Evolutionary conservation across 1,284 basidiomycete species (phyloP).

Genomic region (Trametes polyzona): DNA sequence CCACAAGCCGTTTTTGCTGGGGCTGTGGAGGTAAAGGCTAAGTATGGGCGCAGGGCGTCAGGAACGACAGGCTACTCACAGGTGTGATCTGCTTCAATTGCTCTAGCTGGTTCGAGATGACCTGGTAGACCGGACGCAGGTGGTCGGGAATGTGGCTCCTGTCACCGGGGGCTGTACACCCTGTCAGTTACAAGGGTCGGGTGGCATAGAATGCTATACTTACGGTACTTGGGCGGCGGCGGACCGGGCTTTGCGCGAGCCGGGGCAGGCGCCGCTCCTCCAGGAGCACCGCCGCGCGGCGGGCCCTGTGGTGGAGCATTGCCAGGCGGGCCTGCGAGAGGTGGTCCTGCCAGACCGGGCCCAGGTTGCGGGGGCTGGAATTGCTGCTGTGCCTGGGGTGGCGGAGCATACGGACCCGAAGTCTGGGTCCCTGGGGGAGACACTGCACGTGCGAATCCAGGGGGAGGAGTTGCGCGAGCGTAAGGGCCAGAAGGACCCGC

Average conservation of each 20-base stretch:
- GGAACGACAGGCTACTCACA: slow-evolving; percentile 47
- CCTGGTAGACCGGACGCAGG: slow-evolving; percentile 67
- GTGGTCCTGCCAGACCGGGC: slow-evolving; percentile 32
- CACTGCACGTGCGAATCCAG: slow-evolving; percentile 29
- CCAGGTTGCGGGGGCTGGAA: slow-evolving; percentile 32
- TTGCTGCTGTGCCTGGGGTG: slow-evolving; percentile 21
- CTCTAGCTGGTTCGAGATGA: slow-evolving; percentile 65
- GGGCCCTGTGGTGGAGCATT: slow-evolving; percentile 49
- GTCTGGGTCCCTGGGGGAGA: slow-evolving; percentile 24
- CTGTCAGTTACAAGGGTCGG: slow-evolving; percentile 3
- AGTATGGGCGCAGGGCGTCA: not conserved
- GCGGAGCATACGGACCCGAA: slow-evolving; percentile 23
- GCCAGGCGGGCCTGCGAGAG: slow-evolving; percentile 42
- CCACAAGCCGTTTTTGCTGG: slow-evolving; percentile 82
- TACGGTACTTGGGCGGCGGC: slow-evolving; percentile 83
- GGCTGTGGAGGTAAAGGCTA: slow-evolving; percentile 48
- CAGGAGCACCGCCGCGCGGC: slow-evolving; percentile 43
- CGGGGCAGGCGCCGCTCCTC: slow-evolving; percentile 33
- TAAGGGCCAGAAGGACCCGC: slow-evolving; percentile 41
- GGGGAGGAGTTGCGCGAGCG: slow-evolving; percentile 46
- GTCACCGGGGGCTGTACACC: slow-evolving; percentile 80
- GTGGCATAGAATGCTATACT: slow-evolving; percentile 39
- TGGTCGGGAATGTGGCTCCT: slow-evolving; percentile 86
- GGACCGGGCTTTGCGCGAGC: slow-evolving; percentile 47
- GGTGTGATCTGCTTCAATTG: slow-evolving; percentile 73